Conservation (phyloP, 306 rosid genomes). For the Ochetophila trinervis region DNA sequence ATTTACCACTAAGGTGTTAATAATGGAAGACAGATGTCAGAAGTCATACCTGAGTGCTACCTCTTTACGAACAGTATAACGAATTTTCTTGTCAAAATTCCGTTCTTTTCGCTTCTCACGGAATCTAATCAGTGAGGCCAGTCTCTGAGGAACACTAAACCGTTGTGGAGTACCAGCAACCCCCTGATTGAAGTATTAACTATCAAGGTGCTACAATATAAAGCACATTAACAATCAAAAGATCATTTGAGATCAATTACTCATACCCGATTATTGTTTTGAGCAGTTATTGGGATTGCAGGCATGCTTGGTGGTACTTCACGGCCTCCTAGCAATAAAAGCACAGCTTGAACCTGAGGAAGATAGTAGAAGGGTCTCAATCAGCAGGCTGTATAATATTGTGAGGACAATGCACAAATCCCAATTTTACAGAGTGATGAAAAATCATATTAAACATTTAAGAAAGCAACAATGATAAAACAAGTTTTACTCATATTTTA, state of each 20-base stretch:
- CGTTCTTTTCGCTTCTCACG: slow-evolving; percentile 80
- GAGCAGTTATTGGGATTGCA: slow-evolving; percentile 33
- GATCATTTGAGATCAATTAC: slow-evolving; percentile 28
- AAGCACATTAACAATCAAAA: slow-evolving; percentile 26
- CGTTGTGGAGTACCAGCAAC: slow-evolving; percentile 50
- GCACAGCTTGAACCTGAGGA: slow-evolving; percentile 76
- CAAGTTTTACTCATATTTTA: no score
- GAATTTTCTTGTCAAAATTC: slow-evolving; percentile 76
- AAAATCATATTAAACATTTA: no score
- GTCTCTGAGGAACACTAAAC: slow-evolving; percentile 60
- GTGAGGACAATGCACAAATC: no score
- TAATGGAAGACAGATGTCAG: not conserved
- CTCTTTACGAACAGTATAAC: slow-evolving; percentile 78
- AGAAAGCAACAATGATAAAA: no score
- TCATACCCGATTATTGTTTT: slow-evolving; percentile 51
- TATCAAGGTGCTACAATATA: slow-evolving; percentile 38
- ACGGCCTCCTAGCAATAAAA: slow-evolving; percentile 61
- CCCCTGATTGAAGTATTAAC: slow-evolving; percentile 51
- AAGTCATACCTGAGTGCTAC: slow-evolving; percentile 66
- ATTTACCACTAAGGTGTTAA: not conserved
- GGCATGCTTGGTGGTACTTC: slow-evolving; percentile 52
- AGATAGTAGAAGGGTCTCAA: slow-evolving; percentile 25
- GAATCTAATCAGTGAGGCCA: slow-evolving; percentile 74
- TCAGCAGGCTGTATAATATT: not conserved
- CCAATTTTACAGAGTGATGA: no score